Evolutionary conservation across 352 stramenopile genomes (phyloP), one percentile per base, ranked within the genome.

Genomic region (Peronospora tabacina): DNA sequence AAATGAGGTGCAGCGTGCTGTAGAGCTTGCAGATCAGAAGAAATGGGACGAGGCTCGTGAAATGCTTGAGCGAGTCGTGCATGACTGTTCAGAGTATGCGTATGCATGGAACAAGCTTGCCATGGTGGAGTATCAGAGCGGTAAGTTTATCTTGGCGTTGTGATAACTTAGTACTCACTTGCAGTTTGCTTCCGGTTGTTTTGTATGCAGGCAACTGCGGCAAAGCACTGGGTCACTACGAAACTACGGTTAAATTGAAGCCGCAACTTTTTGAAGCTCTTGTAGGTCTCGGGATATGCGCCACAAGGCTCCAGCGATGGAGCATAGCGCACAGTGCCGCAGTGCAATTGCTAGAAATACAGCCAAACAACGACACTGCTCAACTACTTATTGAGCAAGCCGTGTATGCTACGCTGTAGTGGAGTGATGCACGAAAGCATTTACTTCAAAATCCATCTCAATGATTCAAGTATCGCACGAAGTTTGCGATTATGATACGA

Each of bases 91-190:
- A 0, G 43, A 68, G 12, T 93, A 77, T 29, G 79, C 75, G 8
- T 87, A 82, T 52, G 82, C 70, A 0, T 86, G 79, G 75, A 76
- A 68, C 48, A 93, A 91, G 40, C 68, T 91, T n/a, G 82, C 64
- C 17, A 74, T 70, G 38, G 64, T 78, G 0, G 66, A 85, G 49
- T 76, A 89, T 20, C 70, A 74, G 28, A 61, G 63, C 29, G 72
- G 76, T 87, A 10, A 17, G 56, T 69, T 10, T 33, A 16, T 2
- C 16, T 38, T 13, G 8, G 9, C 39, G 24, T 38, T 44, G 7
- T 24, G 28, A 12, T 26, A 43, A 26, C 30, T 1, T 34, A 3
- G 2, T 30, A 9, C 7, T 13, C 3, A 32, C 36, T 52, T 17
- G 42, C 7, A 12, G 41, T 13, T 58, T 4, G 43, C 5, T 10